Evolutionary conservation across 208 protist species (phyloP).

Genomic region (Trypanosoma cruzi): DNA sequence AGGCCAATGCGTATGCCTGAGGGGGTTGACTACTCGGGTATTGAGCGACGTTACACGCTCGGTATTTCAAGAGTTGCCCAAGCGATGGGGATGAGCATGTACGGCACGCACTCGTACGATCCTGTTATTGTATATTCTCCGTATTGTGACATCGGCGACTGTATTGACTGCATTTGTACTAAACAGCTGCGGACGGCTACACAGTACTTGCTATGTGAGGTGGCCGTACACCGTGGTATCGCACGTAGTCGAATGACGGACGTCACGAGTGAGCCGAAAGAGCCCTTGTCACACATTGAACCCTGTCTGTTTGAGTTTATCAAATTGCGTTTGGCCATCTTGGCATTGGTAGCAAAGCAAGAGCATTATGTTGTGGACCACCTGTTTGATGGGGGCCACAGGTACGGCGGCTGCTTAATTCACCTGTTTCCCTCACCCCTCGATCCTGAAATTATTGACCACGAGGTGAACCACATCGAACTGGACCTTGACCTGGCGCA

Average conservation of each 20-base stretch:
- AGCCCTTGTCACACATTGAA: conserved; percentile 68
- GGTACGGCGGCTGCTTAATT: conserved; percentile 86
- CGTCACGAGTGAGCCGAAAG: conserved; percentile 54
- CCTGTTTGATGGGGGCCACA: conserved; percentile 75
- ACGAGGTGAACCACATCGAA: conserved; percentile 82
- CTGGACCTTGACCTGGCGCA: conserved; percentile 78
- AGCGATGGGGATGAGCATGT: conserved; percentile 90
- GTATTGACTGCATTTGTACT: conserved; percentile 79
- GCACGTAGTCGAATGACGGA: conserved; percentile 62
- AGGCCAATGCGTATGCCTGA: conserved; percentile 76
- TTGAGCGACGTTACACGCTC: conserved; percentile 83
- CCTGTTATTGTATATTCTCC: conserved; percentile 82
- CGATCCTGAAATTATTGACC: conserved; percentile 81
- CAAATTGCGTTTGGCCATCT: conserved; percentile 78
- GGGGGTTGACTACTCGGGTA: conserved; percentile 80
- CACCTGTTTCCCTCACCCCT: conserved; percentile 86
- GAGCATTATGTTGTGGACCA: conserved; percentile 90
- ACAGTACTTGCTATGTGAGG: conserved; percentile 84
- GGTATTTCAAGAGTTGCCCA: conserved; percentile 78
- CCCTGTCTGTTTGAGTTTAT: conserved; percentile 87
- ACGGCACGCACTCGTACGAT: conserved; percentile 74
- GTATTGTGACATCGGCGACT: conserved; percentile 79
- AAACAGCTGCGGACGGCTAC: conserved; percentile 83
- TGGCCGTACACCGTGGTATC: conserved; percentile 82
- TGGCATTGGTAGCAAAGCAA: conserved; percentile 73